Evolutionary conservation across 768 basidiomycete genomes (phyloP).

Genomic region (Lenzites betulinus): DNA sequence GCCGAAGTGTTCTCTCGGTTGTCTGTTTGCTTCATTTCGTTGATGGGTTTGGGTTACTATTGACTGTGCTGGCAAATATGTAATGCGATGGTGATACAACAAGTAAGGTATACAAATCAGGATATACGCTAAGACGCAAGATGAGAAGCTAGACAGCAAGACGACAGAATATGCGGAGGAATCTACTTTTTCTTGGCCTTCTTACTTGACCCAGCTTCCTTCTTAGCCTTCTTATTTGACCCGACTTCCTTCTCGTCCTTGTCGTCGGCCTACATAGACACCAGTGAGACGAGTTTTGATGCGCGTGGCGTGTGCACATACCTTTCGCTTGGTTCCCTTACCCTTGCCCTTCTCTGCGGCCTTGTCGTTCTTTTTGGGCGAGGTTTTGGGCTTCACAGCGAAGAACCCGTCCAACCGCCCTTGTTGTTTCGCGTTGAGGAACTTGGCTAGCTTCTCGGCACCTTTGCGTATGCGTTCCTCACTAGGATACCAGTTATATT

Average conservation of each 20-base stretch:
- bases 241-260: conserved; percentile 38
- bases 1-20: too few relatives aligned
- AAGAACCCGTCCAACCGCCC: conserved; percentile 97
- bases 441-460: conserved; percentile 89
- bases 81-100: conserved; percentile 24
- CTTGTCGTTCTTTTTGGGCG: conserved; percentile 47
- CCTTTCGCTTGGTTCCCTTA: conserved; percentile 58
- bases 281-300: too few relatives aligned
- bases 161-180: neutral
- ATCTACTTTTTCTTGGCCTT: conserved; percentile 45
- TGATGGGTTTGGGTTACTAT: too few relatives aligned
- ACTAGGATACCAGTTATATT: conserved; percentile 43
- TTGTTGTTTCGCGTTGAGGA: conserved; percentile 89
- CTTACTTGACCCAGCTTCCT: conserved; percentile 36
- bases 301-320: conserved; percentile 21
- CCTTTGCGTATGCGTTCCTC: conserved; percentile 97
- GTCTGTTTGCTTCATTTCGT: too few relatives aligned
- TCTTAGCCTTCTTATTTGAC: conserved; percentile 41
- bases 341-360: conserved; percentile 30
- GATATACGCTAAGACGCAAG: neutral
- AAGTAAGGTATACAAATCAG: conserved; percentile 15
- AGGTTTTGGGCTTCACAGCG: conserved; percentile 61
- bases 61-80: too few relatives aligned
- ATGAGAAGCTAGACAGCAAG: neutral
- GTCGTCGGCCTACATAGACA: conserved; percentile 25